Percentiles rank a stretch among this genome's conserved stretches.
These are phyloP conservation scores for Acrocalymma vagum DNA, from an alignment of 2,329 filamentous ascomycete species.

Conservation along the genomic window DNA sequence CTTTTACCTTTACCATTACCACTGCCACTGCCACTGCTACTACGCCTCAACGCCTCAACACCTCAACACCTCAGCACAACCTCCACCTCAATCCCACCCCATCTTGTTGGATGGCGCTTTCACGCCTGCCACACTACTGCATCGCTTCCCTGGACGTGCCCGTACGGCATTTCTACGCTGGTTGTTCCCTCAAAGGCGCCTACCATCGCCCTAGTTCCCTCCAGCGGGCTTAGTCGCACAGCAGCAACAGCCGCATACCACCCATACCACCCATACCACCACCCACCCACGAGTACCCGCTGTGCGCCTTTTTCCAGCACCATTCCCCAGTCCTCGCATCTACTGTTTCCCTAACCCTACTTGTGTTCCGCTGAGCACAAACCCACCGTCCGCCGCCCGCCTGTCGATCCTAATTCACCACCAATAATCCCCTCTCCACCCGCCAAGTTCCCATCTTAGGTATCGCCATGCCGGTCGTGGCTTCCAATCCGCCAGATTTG, in stretches of 20 bases:
- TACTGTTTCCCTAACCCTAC: not conserved
- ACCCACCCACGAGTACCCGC: not conserved
- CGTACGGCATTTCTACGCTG: conserved; percentile 24
- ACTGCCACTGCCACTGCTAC: conserved; percentile 1
- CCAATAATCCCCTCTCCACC: conserved; percentile 12
- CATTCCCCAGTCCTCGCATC: not conserved
- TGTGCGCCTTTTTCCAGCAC: not conserved
- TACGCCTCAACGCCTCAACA: not conserved
- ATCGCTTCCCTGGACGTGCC: conserved; percentile 27
- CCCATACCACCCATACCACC: conserved; percentile 6
- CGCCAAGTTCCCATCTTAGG: conserved; percentile 17
- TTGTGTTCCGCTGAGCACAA: not conserved
- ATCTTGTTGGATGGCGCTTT: conserved; percentile 44
- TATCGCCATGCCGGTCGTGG: conserved; percentile 34
- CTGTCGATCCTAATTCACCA: conserved; percentile 11
- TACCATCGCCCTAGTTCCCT: conserved; percentile 46
- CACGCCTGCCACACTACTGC: conserved; percentile 26
- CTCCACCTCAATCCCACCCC: conserved; percentile 1
- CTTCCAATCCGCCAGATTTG: conserved; percentile 21
- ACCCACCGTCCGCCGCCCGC: not conserved
- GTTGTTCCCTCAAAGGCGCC: conserved; percentile 29
- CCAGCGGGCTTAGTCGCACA: conserved; percentile 40
- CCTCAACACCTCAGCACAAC: conserved; percentile 1
- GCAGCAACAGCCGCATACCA: conserved; percentile 2
- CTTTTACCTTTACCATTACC: not conserved